Conservation (phyloP, 345 rosid genomes). For the Cardamine occulta region DNA sequence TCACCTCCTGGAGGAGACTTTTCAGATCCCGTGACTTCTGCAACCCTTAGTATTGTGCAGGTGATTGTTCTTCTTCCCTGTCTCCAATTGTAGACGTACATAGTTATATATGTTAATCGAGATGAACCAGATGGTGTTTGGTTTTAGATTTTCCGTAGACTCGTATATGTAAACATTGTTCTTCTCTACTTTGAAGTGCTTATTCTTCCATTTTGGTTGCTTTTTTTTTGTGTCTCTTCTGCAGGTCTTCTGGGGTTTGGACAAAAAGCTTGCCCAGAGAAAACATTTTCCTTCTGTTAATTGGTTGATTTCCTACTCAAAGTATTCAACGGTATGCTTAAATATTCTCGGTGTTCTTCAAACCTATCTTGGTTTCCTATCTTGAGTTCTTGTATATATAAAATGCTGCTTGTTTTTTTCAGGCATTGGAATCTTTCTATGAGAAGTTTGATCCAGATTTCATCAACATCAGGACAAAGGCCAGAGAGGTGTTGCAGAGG, state of each 20-base stretch:
- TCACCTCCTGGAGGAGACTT: constrained; percentile 99
- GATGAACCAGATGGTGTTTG: constrained; percentile 24
- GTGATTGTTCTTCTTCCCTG: constrained; percentile 45
- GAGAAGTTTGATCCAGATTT: constrained; percentile 97
- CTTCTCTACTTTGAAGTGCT: constrained; percentile 7
- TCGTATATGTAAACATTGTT: background rate
- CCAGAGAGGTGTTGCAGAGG: constrained; percentile 98
- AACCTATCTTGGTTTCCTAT: background rate
- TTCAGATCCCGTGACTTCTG: constrained; percentile 99
- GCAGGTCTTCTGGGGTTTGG: constrained; percentile 99
- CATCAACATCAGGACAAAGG: constrained; percentile 97
- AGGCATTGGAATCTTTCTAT: constrained; percentile 98
- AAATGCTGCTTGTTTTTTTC: constrained; percentile 28
- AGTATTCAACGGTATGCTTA: constrained; percentile 80
- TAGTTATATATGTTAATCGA: constrained; percentile 1
- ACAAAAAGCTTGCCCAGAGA: constrained; percentile 99
- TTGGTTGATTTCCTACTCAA: constrained; percentile 99
- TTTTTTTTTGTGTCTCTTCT: constrained; percentile 12
- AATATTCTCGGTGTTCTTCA: constrained; percentile 15
- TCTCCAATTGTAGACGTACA: background rate
- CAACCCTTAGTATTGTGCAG: constrained; percentile 99
- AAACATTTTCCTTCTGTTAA: constrained; percentile 99
- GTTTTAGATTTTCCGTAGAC: background rate
- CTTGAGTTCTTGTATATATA: background rate
- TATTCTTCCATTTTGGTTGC: constrained; percentile 20